Percentiles rank a stretch among this genome's conserved stretches.
phyloP scores from a whole-genome alignment of 164 flowering plant genomes.

The Warburgia ugandensis region DNA sequence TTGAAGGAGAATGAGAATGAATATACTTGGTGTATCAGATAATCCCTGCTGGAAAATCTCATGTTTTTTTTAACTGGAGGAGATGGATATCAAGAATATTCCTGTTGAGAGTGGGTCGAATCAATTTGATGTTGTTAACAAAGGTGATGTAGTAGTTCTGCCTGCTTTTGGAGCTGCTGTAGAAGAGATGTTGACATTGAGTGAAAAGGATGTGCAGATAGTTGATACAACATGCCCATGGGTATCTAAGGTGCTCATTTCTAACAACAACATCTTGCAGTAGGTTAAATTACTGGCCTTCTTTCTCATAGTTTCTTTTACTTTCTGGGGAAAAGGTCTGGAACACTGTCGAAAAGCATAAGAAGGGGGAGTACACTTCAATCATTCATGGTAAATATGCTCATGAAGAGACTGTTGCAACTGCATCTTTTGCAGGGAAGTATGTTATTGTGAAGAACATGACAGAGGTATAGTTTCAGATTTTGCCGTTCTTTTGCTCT shows the following conservation, averaged over 20 bases:
- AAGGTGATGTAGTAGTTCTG: constrained; percentile 88
- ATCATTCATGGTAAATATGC: constrained; percentile 91
- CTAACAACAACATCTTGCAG: background rate
- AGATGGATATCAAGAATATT: constrained; percentile 75
- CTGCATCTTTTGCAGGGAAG: constrained; percentile 95
- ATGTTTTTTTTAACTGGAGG: constrained; percentile 30
- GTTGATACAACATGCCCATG: constrained; percentile 99
- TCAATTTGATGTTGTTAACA: constrained; percentile 72
- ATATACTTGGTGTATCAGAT: constrained; percentile 87
- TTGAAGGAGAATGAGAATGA: constrained; percentile 76
- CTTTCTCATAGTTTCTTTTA: background rate
- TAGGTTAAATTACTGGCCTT: background rate
- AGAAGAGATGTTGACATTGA: constrained; percentile 76
- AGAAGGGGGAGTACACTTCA: constrained; percentile 88
- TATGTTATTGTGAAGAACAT: constrained; percentile 86
- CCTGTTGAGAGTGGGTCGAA: constrained; percentile 71
- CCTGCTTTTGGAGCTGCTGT: constrained; percentile 99
- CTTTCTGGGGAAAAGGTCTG: constrained; percentile 51
- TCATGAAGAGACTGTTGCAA: constrained; percentile 94
- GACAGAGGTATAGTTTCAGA: constrained; percentile 51
- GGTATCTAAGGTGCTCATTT: constrained; percentile 77
- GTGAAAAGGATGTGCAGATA: constrained; percentile 77
- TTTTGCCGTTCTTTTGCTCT: background rate
- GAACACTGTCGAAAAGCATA: constrained; percentile 93
- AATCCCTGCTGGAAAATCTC: background rate